Percentiles rank a stretch among this genome's conserved stretches.
Conservation (phyloP, 257 asterid species). For the Linderniella brevidens region DNA sequence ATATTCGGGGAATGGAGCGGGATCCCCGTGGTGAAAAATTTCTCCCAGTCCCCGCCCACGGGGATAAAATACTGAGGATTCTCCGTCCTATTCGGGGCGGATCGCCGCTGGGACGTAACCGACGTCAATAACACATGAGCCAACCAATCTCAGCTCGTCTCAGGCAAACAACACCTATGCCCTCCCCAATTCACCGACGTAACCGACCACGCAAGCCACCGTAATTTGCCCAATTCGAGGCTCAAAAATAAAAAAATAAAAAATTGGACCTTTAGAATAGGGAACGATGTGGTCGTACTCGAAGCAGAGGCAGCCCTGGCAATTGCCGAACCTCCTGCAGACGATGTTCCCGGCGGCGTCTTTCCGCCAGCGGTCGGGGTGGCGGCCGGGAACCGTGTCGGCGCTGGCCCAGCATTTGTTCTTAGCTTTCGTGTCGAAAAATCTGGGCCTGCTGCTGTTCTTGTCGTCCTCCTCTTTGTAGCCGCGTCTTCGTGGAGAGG, state of each 20-base stretch:
- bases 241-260: neutral
- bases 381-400: slow-evolving; percentile 71
- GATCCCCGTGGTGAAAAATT: no score
- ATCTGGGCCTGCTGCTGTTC: slow-evolving; percentile 25
- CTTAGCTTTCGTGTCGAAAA: slow-evolving; percentile 58
- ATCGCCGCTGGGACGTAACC: no score
- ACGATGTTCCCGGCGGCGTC: slow-evolving; percentile 89
- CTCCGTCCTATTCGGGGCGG: no score
- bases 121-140: no score
- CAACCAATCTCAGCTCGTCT: no score
- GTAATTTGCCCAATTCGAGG: neutral
- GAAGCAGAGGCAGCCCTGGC: slow-evolving; percentile 91
- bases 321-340: slow-evolving; percentile 82
- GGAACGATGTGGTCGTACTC: slow-evolving; percentile 88
- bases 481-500: slow-evolving; percentile 24
- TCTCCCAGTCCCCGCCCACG: no score
- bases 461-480: slow-evolving; percentile 20
- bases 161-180: no score
- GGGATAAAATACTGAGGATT: no score
- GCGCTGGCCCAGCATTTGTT: slow-evolving; percentile 67
- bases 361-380: slow-evolving; percentile 97
- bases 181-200: no score
- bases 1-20: no score
- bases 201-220: neutral
- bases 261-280: slow-evolving; percentile 56